phyloP scores from a whole-genome alignment of 129 eudicot species.

The Flaveria trinervia region DNA sequence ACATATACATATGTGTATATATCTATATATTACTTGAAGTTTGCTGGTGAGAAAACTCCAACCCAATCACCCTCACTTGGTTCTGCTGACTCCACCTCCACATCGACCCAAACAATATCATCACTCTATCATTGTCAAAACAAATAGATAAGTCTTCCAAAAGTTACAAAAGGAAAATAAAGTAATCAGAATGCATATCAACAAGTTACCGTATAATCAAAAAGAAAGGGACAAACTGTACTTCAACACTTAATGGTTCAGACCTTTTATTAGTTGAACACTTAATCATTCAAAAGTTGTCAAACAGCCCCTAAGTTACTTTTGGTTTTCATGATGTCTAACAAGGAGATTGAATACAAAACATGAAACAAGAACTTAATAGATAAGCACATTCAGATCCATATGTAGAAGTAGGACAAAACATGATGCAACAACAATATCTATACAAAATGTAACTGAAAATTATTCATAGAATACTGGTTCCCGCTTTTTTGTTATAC shows the following conservation, averaged over 20 bases:
- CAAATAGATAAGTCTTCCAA: neutral
- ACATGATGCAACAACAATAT: constrained; percentile 13
- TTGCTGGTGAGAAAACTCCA: constrained; percentile 74
- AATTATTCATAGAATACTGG: constrained; percentile 8
- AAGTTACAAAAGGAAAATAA: neutral
- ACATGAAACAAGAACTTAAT: neutral
- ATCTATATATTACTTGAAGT: constrained; percentile 23
- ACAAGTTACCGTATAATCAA: constrained; percentile 49
- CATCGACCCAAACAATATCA: constrained; percentile 54
- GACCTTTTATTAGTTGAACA: too few relatives aligned
- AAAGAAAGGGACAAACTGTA: constrained; percentile 44
- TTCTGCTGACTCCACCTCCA: constrained; percentile 43
- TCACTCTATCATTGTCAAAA: constrained; percentile 52
- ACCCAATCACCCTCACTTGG: constrained; percentile 75
- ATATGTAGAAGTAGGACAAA: neutral
- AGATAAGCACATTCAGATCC: constrained; percentile 10
- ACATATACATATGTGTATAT: constrained; percentile 41
- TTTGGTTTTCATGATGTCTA: constrained; percentile 25
- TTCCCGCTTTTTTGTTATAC: constrained; percentile 16
- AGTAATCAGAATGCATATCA: neutral
- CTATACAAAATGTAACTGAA: constrained; percentile 2
- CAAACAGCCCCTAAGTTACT: neutral
- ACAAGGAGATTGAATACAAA: neutral
- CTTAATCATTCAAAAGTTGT: too few relatives aligned
- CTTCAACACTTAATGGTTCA: too few relatives aligned